phyloP scores from a whole-genome alignment of 345 rosid species.

The Crucihimalaya himalaica region DNA sequence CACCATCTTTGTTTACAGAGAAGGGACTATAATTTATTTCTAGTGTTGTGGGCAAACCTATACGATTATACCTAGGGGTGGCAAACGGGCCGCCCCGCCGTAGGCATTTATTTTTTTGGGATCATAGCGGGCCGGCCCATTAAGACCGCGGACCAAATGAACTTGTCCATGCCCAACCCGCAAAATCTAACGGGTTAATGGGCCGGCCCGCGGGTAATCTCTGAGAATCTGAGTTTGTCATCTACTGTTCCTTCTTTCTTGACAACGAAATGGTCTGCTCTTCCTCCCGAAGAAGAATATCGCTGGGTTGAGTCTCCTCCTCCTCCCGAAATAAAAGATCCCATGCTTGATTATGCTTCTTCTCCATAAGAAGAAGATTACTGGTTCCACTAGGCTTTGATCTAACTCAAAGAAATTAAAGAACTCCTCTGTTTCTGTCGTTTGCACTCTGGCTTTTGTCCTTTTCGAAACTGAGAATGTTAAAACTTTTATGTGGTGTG shows the following conservation, averaged over 20 bases:
- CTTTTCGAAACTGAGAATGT: constrained; percentile 5
- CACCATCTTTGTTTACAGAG: no score
- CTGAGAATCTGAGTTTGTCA: constrained; percentile 20
- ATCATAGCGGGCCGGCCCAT: no score
- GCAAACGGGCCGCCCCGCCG: no score
- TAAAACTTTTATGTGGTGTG: background rate
- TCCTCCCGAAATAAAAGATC: background rate
- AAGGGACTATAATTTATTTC: no score
- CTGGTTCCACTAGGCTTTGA: constrained; percentile 15
- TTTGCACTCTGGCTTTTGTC: background rate
- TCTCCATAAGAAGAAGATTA: background rate
- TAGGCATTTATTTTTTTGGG: no score
- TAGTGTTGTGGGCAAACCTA: no score
- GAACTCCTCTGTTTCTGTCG: background rate
- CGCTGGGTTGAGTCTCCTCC: background rate
- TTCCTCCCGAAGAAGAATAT: constrained; percentile 10
- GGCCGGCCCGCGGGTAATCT: no score
- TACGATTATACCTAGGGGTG: no score
- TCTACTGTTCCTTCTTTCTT: constrained; percentile 9
- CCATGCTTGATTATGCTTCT: background rate
- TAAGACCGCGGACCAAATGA: no score
- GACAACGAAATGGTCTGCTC: background rate
- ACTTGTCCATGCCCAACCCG: no score
- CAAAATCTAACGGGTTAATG: no score
- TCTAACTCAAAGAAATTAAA: background rate